These are phyloP conservation scores for Rhizomucor pusillus DNA, from an alignment of 371 early-diverging fungal species.

Conservation along the genomic window DNA sequence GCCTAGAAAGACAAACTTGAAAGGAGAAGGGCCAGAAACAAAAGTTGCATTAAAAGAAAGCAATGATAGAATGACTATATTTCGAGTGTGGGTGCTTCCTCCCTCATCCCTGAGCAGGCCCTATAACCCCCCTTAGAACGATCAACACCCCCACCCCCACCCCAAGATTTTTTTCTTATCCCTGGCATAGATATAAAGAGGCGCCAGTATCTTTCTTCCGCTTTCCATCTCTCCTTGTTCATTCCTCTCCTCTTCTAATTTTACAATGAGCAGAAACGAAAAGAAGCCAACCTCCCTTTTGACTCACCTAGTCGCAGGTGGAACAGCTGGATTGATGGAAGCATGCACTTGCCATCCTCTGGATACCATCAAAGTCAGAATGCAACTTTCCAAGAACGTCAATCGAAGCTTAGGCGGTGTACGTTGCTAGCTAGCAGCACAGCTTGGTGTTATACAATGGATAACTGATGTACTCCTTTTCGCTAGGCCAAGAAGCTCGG, in stretches of 20 bases:
- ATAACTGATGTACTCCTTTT: not conserved
- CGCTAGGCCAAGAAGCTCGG: constrained; percentile 47
- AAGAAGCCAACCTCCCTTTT: constrained; percentile 46
- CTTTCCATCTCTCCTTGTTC: constrained; percentile 2
- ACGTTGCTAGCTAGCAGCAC: not conserved
- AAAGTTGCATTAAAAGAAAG: no score
- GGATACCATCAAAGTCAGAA: constrained; percentile 97
- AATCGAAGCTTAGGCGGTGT: constrained; percentile 25
- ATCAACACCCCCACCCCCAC: no score
- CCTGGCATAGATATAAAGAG: no score
- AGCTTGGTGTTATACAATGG: not conserved
- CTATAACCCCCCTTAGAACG: no score
- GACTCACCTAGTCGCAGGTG: constrained; percentile 85
- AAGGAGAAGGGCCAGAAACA: no score
- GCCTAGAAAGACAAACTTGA: no score
- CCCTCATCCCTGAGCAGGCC: no score
- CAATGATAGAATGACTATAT: no score
- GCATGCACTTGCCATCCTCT: constrained; percentile 95
- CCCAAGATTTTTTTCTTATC: no score
- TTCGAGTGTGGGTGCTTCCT: no score
- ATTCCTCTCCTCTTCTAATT: not conserved
- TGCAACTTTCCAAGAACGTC: constrained; percentile 76
- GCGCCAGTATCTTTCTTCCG: not conserved
- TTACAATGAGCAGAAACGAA: constrained; percentile 37
- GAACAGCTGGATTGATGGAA: constrained; percentile 92